Base-by-base conservation (phyloP, 2,329 filamentous ascomycete species). In the Furcasterigmium sp. region DNA sequence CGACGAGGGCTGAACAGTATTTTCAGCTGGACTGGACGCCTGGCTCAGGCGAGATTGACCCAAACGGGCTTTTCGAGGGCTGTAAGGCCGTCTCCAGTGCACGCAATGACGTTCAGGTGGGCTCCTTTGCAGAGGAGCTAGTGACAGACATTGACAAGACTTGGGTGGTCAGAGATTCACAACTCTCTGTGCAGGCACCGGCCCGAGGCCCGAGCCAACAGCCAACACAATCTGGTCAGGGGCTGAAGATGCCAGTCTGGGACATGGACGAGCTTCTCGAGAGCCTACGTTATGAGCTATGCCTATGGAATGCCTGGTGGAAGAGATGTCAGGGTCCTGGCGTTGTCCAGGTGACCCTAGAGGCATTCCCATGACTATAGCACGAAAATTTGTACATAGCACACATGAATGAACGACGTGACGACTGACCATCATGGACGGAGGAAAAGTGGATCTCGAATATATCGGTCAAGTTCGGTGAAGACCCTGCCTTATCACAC, bases 61-160 rank as follows among this genome's bases (percentile, higher is more conserved):
- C 41, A 2, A 30, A 30, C 11, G 47, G 29, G 9, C 47, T 65
- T 6, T 51, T 59, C 15, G 49, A 47, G 1, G 56, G 51, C 11
- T 11, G 46, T 17, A 37, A 21, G 25, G 17, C 34, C 28, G 19
- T 35, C 35, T 11, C 41, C 41, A 39, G 25, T 48, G 19, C 41
- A 43, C 42, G 13, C 17, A 29, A 47, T 25, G 46, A 63, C 25
- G 44, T 60, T 3, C 57, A 69, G 20, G 54, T 69, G 8, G 53
- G 58, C 23, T 61, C 48, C 34, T 76, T 77, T 43, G 56, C 59
- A 7, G 59, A 62, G 14, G 64, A 64, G 39, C 70, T 78, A 29
- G 43, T 64, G 5, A 59, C 63, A 8, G 73, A 78, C 34, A 64
- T 76, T 10, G 56, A 57, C 4, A 63, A 61, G 36, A 70, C 67